These are phyloP conservation scores for Cyberlindnera petersonii DNA, from an alignment of 805 yeast species.

Conservation along the genomic window DNA sequence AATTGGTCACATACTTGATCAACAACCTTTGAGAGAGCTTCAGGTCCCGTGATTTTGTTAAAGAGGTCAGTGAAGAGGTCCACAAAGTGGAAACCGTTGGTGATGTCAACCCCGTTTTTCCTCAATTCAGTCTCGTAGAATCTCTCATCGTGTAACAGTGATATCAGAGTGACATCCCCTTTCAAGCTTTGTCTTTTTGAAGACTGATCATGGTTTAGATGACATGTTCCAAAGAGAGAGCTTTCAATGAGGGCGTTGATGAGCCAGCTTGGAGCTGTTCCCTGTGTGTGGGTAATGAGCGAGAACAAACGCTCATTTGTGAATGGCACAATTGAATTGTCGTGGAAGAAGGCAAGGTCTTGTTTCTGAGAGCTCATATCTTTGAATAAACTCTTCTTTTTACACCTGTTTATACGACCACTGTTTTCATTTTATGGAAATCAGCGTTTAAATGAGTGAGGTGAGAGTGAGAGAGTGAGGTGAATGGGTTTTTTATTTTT, in stretches of 20 bases:
- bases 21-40: conserved; percentile 15
- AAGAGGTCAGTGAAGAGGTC: conserved; percentile 49
- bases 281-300: conserved; percentile 38
- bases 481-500: neutral
- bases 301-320: conserved; percentile 27
- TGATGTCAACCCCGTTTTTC: conserved; percentile 39
- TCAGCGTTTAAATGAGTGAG: too few relatives aligned
- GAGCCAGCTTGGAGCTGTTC: conserved; percentile 66
- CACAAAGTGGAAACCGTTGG: conserved; percentile 33
- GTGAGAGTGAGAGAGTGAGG: neutral
- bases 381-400: neutral
- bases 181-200: conserved; percentile 3
- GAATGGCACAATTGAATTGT: conserved; percentile 41
- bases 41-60: conserved; percentile 29
- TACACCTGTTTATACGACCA: too few relatives aligned
- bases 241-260: conserved; percentile 52
- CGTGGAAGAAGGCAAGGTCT: conserved; percentile 51
- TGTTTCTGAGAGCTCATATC: conserved; percentile 45
- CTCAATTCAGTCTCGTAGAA: conserved; percentile 34
- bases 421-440: too few relatives aligned
- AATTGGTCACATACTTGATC: conserved; percentile 12
- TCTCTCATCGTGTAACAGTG: conserved; percentile 31
- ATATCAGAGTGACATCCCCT: conserved; percentile 32
- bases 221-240: conserved; percentile 27
- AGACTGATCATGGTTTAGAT: conserved; percentile 19